Evolutionary conservation across 768 basidiomycete genomes (phyloP), one percentile per base, ranked within the genome.

Genomic region (Trametes elegans): DNA sequence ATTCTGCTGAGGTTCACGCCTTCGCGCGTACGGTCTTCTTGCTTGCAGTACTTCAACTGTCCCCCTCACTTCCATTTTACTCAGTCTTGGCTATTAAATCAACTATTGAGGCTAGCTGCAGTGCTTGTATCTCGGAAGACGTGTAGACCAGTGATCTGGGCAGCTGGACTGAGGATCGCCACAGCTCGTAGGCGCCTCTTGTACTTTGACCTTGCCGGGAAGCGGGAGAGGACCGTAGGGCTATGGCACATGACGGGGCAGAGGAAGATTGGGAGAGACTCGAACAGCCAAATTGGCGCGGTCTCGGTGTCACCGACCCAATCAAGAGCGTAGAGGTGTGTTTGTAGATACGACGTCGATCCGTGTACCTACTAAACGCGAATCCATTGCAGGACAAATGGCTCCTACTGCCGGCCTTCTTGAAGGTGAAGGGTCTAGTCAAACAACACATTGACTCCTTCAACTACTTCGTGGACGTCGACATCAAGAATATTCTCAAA

Each of bases 401-500:
- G 97, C 83, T 97, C 18, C 76, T 99, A 9, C 76, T 99, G 2
- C 97, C 97, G 2, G 96, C 95, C 9, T 99, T 98, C 66, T 78
- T 99, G 47, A 90, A 95, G 73, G 92, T 97, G 58, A 99, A 99
- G 66, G 97, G 97, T 55, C 85, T 99, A 13, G 97, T 99, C 58
- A 98, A 98, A 75, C 97, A 98, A 68, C 97, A 99, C 68, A 90
- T 98, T 62, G 97, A 98, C 71, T 97, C 93, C 7, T 98, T 93
- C 84, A 98, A 98, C 75, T 95, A 96, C 71, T 98, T 99, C 67
- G 93, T 98, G 67, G 91, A 98, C 64, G 87, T 90, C 38, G 97
- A 98, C 67, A 90, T 99, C 68, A 95, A 94, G 71, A 96, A 94
- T 63, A 97, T 99, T 64, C 85, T 98, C 55, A 89, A 85, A 61